A percentile compares a stretch with the other conserved stretches of the same genome.
These are phyloP conservation scores for Pseudomassariella vexata DNA, from an alignment of 2,329 filamentous ascomycete genomes.

Conservation along the genomic window DNA sequence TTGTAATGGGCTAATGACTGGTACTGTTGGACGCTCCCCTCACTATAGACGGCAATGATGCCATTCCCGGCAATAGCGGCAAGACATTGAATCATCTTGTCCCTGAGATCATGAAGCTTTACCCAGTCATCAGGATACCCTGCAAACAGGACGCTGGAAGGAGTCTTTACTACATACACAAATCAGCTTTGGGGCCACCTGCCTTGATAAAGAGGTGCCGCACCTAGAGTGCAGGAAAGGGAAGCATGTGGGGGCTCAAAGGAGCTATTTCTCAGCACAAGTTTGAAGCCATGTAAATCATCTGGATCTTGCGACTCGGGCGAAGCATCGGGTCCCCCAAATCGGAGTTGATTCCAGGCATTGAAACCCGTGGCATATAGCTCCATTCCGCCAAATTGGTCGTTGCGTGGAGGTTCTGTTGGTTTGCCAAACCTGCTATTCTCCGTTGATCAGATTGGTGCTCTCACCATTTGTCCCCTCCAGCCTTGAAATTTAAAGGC, in stretches of 20 bases:
- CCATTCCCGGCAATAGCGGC: slow-evolving; percentile 30
- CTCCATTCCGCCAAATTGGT: too few relatives aligned
- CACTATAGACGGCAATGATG: slow-evolving; percentile 14
- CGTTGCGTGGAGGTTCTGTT: too few relatives aligned
- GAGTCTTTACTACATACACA: slow-evolving; percentile 13
- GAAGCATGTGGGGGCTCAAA: slow-evolving; percentile 24
- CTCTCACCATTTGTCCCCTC: too few relatives aligned
- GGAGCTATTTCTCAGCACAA: slow-evolving; percentile 28
- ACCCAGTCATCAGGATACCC: slow-evolving; percentile 20
- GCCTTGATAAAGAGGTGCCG: not conserved
- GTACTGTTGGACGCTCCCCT: slow-evolving; percentile 22
- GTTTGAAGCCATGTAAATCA: slow-evolving; percentile 40
- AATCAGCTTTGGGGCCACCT: slow-evolving; percentile 5
- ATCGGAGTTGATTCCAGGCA: slow-evolving; percentile 49
- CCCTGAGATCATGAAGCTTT: slow-evolving; percentile 10
- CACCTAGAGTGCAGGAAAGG: slow-evolving; percentile 41
- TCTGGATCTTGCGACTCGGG: slow-evolving; percentile 32
- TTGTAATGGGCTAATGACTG: slow-evolving; percentile 9
- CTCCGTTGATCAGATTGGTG: too few relatives aligned
- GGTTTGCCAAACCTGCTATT: too few relatives aligned
- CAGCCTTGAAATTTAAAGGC: too few relatives aligned
- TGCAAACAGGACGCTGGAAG: slow-evolving; percentile 17
- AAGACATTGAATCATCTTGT: slow-evolving; percentile 15
- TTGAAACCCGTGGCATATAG: slow-evolving; percentile 54
- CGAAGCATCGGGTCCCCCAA: slow-evolving; percentile 16